phyloP scores from a whole-genome alignment of 2,329 filamentous ascomycete genomes.

The Niveomyces coronatus region DNA sequence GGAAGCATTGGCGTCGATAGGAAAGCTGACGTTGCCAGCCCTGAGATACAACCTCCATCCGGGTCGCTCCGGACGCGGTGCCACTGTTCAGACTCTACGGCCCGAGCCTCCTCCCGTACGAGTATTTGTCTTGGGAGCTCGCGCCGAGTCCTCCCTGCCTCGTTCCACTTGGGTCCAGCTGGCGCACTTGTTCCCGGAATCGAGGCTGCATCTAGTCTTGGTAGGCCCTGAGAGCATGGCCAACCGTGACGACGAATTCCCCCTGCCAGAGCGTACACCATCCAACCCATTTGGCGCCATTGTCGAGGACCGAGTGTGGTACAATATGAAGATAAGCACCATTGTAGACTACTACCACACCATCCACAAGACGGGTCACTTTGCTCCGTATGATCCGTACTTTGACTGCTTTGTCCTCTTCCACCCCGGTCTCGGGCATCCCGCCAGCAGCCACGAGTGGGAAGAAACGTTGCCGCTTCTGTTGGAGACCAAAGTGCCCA shows the following conservation, averaged over 20 bases:
- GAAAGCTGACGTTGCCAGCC: slow-evolving; percentile 39
- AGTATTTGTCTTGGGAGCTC: slow-evolving; percentile 85
- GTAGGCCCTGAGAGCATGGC: slow-evolving; percentile 94
- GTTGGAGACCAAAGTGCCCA: slow-evolving; percentile 89
- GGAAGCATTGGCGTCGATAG: neutral
- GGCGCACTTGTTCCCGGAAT: slow-evolving; percentile 85
- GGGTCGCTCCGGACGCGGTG: slow-evolving; percentile 64
- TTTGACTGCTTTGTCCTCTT: slow-evolving; percentile 97
- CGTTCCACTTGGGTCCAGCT: slow-evolving; percentile 91
- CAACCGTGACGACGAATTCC: slow-evolving; percentile 87
- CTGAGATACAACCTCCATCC: slow-evolving; percentile 91
- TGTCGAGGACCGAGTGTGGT: slow-evolving; percentile 80
- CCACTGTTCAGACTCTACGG: slow-evolving; percentile 66
- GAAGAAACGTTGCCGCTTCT: slow-evolving; percentile 78
- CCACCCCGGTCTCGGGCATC: slow-evolving; percentile 92
- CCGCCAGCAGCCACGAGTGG: slow-evolving; percentile 91
- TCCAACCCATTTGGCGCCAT: slow-evolving; percentile 89
- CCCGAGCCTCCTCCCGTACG: slow-evolving; percentile 80
- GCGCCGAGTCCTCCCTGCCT: slow-evolving; percentile 93
- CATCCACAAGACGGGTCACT: slow-evolving; percentile 80
- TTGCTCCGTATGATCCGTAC: slow-evolving; percentile 93
- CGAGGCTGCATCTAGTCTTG: slow-evolving; percentile 84
- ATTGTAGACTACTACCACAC: slow-evolving; percentile 98
- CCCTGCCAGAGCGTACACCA: slow-evolving; percentile 74
- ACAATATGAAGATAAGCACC: slow-evolving; percentile 91